These are phyloP conservation scores for Metschnikowia noctiluminum DNA, from an alignment of 805 yeast genomes.

Conservation along the genomic window DNA sequence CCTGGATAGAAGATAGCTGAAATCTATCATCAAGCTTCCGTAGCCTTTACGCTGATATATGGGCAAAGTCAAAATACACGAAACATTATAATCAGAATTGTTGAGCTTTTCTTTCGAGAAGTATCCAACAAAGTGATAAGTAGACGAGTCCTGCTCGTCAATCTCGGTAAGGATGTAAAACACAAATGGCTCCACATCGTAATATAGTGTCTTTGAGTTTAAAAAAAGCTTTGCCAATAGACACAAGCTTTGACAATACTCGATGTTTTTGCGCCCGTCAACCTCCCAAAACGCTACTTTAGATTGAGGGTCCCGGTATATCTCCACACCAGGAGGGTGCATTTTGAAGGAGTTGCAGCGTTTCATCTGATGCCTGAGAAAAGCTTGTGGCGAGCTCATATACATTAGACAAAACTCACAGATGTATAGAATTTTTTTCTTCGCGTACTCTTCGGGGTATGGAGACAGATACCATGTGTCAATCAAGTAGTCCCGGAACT, in stretches of 20 bases:
- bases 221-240: constrained; percentile 83
- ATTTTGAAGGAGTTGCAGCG: constrained; percentile 51
- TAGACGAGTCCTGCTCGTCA: constrained; percentile 39
- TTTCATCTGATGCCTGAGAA: constrained; percentile 68
- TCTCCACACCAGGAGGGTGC: constrained; percentile 62
- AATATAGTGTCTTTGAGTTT: constrained; percentile 86
- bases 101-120: constrained; percentile 85
- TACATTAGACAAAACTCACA: constrained; percentile 86
- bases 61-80: constrained; percentile 89
- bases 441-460: constrained; percentile 81
- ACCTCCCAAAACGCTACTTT: constrained; percentile 42
- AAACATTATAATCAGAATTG: constrained; percentile 74
- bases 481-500: constrained; percentile 68
- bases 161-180: constrained; percentile 81
- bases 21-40: constrained; percentile 84
- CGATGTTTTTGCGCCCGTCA: constrained; percentile 81
- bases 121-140: constrained; percentile 85
- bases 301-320: constrained; percentile 32
- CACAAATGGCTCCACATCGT: constrained; percentile 93
- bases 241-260: constrained; percentile 87
- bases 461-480: constrained; percentile 94
- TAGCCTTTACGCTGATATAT: constrained; percentile 83
- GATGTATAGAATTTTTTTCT: constrained; percentile 58
- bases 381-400: constrained; percentile 63
- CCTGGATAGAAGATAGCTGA: constrained; percentile 76